phyloP scores from a whole-genome alignment of 768 basidiomycete genomes.

The Asterophora parasitica region DNA sequence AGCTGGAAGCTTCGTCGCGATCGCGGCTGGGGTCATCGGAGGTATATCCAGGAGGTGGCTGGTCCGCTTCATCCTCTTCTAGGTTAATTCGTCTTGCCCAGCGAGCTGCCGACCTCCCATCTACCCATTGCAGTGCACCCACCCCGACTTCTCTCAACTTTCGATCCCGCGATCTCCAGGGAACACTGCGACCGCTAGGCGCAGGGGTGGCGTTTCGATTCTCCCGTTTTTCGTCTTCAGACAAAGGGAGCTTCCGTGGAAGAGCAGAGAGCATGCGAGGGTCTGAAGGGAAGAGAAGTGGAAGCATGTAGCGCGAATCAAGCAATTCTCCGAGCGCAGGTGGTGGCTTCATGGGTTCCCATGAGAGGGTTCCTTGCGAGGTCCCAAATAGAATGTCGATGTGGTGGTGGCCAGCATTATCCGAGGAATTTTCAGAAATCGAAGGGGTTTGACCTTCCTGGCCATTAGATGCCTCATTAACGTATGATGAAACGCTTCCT shows the following conservation, averaged over 20 bases:
- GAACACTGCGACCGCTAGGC: slow-evolving; percentile 35
- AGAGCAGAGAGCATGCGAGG: slow-evolving; percentile 71
- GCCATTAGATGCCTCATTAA: slow-evolving; percentile 35
- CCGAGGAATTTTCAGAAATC: slow-evolving; percentile 30
- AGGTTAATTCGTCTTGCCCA: slow-evolving; percentile 46
- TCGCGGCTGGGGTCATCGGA: slow-evolving; percentile 24
- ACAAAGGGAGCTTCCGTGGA: slow-evolving; percentile 41
- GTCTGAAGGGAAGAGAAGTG: slow-evolving; percentile 77
- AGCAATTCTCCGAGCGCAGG: slow-evolving; percentile 86
- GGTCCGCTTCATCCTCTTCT: slow-evolving; percentile 37
- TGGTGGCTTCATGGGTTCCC: slow-evolving; percentile 75
- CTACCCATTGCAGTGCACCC: slow-evolving; percentile 63
- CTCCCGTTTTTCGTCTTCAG: slow-evolving; percentile 28
- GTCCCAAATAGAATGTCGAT: slow-evolving; percentile 84
- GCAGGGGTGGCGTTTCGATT: neutral
- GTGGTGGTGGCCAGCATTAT: slow-evolving; percentile 38
- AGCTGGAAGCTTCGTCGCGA: slow-evolving; percentile 3
- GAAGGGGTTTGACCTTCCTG: slow-evolving; percentile 28
- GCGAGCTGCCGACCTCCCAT: slow-evolving; percentile 59
- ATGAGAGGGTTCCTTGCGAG: slow-evolving; percentile 55
- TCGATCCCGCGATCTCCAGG: slow-evolving; percentile 56
- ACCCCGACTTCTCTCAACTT: slow-evolving; percentile 59
- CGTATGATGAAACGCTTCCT: slow-evolving; percentile 45
- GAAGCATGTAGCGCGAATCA: slow-evolving; percentile 92
- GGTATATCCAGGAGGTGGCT: slow-evolving; percentile 17